Evolutionary conservation across 192 early-diverging fungal species (phyloP).

Genomic region (Backusella parvicylindrica): DNA sequence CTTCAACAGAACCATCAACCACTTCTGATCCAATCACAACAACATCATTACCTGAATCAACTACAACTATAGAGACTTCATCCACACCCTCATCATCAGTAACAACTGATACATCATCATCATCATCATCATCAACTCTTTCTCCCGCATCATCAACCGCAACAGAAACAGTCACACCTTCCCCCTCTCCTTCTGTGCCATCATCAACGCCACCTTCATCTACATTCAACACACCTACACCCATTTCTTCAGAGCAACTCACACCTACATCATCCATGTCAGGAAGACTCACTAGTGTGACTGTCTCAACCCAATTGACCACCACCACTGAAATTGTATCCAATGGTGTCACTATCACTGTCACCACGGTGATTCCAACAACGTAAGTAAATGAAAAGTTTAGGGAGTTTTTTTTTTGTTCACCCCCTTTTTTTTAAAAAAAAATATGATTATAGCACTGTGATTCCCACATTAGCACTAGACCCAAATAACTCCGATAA

Average conservation of each 20-base stretch:
- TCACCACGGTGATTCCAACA: constrained; percentile 4
- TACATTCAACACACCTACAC: background rate
- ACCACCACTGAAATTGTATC: background rate
- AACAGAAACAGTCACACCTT: background rate
- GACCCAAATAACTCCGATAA: background rate
- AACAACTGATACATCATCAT: background rate
- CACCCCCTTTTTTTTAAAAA: background rate
- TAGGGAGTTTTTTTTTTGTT: background rate
- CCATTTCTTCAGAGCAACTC: background rate
- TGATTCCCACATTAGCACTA: constrained; percentile 5
- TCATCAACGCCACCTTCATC: background rate
- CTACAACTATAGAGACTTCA: background rate
- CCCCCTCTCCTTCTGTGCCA: background rate
- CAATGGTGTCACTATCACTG: constrained; percentile 4
- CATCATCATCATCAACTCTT: background rate
- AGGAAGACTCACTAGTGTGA: background rate
- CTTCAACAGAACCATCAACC: background rate
- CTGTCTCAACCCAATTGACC: background rate
- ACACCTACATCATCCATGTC: background rate
- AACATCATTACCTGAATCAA: background rate
- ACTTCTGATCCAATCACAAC: background rate
- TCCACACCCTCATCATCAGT: background rate
- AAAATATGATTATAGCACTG: background rate
- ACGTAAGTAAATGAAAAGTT: constrained; percentile 7
- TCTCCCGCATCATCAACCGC: background rate